These are phyloP conservation scores for Dioscorea cayenensis DNA, from an alignment of 116 monocot genomes.

Conservation along the genomic window DNA sequence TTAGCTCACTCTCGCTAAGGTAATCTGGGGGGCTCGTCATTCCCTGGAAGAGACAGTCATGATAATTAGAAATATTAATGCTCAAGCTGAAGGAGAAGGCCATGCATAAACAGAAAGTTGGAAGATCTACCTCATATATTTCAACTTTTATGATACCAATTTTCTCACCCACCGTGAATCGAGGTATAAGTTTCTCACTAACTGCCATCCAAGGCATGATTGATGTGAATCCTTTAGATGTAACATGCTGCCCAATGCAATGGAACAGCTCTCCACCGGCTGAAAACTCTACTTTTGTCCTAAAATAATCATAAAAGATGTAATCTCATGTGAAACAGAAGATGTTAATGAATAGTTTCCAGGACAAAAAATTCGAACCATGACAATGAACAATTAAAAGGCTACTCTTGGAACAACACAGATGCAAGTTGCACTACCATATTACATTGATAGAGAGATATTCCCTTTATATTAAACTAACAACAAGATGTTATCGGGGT, in stretches of 20 bases:
- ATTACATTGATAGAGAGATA: too few relatives aligned
- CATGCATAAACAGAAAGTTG: background rate
- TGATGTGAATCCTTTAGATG: conserved; percentile 85
- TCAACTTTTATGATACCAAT: conserved; percentile 74
- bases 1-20: conserved; percentile 94
- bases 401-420: too few relatives aligned
- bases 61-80: background rate
- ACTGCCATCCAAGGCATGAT: conserved; percentile 96
- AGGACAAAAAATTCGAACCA: background rate
- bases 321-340: background rate
- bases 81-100: background rate
- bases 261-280: conserved; percentile 66
- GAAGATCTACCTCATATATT: conserved; percentile 63
- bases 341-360: background rate
- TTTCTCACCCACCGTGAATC: conserved; percentile 55
- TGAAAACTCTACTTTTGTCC: conserved; percentile 75
- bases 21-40: conserved; percentile 87
- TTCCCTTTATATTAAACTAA: too few relatives aligned
- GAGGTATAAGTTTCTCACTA: conserved; percentile 78
- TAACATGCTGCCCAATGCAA: conserved; percentile 70
- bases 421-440: too few relatives aligned
- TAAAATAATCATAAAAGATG: conserved; percentile 22
- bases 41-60: conserved; percentile 45
- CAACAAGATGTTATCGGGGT: too few relatives aligned
- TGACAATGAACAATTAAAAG: background rate